Evolutionary conservation across 768 basidiomycete genomes (phyloP), one percentile per base, ranked within the genome.

Genomic region (Lactarius tabidus): DNA sequence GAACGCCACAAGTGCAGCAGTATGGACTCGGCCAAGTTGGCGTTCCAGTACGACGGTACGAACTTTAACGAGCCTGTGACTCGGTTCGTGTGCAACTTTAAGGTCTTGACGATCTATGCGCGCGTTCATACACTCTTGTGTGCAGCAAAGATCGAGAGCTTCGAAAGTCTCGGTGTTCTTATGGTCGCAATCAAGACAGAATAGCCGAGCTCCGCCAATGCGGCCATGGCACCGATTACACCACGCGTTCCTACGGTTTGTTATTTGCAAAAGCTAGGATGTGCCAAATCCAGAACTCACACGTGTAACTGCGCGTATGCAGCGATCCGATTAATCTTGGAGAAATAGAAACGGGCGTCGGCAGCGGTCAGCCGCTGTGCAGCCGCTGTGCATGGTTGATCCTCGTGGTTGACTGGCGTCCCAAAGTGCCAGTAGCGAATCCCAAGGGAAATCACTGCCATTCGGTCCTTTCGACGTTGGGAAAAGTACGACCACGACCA

Each of bases 171-270:
- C n/a, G 3, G 31, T 45, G 23, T 65, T 59, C n/a, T n/a, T n/a
- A n/a, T n/a, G n/a, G 52, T 70, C 69, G 38, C 77, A 77, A 53
- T 74, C 70, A n/a, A 77, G 66, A 41, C 77, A 77, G 43, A 72
- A 70, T n/a, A 76, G 62, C 7, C 75, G 72, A 9, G 72, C 56
- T 1, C 75, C 75, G 12, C 70, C 74, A 2, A 75, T 72, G 20
- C 8, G 33, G 0, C 72, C 71, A 14, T 60, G 56, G 52, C 77
- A 77, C 14, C 48, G 64, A 54, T 73, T 74, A 58, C 75, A 76
- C 2, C 6, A 4, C 14, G 53, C 64, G 26, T 69, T 68, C 51
- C 68, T 71, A 51, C 12, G 17, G n/a, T n/a, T n/a, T n/a, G n/a
- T n/a, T n/a, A 6, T 36, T 26, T 20, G 39, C 35, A 12, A 33